Base-by-base conservation (phyloP, 345 rosid species). In the Salix udensis region DNA sequence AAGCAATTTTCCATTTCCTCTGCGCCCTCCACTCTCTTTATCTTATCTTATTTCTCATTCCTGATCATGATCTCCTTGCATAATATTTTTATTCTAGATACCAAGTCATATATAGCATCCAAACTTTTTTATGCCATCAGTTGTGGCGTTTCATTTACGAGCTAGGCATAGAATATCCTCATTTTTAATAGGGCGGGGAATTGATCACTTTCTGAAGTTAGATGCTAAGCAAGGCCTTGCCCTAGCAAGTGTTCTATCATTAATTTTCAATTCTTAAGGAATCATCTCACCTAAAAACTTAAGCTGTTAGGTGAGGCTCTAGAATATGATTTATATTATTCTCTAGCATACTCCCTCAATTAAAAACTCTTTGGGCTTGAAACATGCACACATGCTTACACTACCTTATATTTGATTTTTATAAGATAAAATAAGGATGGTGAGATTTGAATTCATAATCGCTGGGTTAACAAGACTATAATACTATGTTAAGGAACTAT, bases 61-160 rank as follows among this genome's bases (percentile, higher is more conserved):
- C 34, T 31, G 31, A 31, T 31, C 18, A 34, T 10, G 13, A 19
- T 21, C n/a, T 42, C 2, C 60, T 53, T 21, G 11, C 8, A 53
- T 53, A 53, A 21, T 53, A 3, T 53, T 18, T 53, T 53, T 24
- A 53, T 53, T 53, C 60, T 50, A 16, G 55, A 7, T 50, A 16
- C 55, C 21, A 50, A 16, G 55, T 50, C 55, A 50, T 15, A 50
- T 18, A 18, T 6, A 50, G n/a, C 55, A 61, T 37, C 66, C 68
- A 16, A 28, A 72, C n/a, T 53, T 36, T 55, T 65, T 39, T 74
- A 77, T 75, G 52, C 77, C 37, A 36, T 36, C 37, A 42, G 52
- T 36, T 72, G 78, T 83, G 62, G 87, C 87, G 84, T 84, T 80
- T 48, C 62, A 66, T 82, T 84, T 68, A 84, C 85, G 85, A 67